Evolutionary conservation across 176 grass and related monocot species (phyloP).

Genomic region (Zoysia pacifica): DNA sequence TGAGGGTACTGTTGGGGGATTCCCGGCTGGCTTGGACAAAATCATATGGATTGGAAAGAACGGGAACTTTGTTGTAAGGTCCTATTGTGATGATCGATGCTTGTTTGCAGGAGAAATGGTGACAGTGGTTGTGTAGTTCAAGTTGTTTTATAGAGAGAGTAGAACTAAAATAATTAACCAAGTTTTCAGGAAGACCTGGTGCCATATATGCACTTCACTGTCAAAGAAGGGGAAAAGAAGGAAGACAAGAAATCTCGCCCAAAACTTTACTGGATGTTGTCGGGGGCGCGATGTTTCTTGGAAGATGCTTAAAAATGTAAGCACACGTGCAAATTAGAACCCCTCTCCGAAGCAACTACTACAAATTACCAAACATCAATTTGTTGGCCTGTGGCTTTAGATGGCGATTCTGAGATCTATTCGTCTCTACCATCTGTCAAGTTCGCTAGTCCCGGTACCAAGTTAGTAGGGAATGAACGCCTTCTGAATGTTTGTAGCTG

Average conservation of each 20-base stretch:
- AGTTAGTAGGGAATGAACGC: no score
- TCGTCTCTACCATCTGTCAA: no score
- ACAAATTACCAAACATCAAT: conserved; percentile 31
- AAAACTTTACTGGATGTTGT: conserved; percentile 38
- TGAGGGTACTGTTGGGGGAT: conserved; percentile 28
- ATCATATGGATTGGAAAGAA: not conserved
- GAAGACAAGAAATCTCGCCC: conserved; percentile 23
- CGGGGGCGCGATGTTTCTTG: conserved; percentile 43
- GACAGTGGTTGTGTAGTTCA: not conserved
- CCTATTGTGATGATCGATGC: not conserved
- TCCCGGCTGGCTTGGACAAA: not conserved
- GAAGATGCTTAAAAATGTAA: conserved; percentile 31
- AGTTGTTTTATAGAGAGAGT: not conserved
- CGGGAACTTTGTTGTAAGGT: no score
- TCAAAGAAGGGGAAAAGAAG: not conserved
- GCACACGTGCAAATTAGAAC: conserved; percentile 28
- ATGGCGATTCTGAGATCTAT: conserved; percentile 17
- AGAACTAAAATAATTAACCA: not conserved
- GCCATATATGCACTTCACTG: not conserved
- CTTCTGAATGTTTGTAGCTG: no score
- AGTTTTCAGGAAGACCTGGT: not conserved
- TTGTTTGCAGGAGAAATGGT: not conserved
- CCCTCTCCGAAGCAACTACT: conserved; percentile 1
- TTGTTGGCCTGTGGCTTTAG: conserved; percentile 16
- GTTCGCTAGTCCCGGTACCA: no score